A percentile compares a stretch with the other conserved stretches of the same genome.
Conservation (phyloP, 148 eudicot species). For the Amaranthus cruentus region DNA sequence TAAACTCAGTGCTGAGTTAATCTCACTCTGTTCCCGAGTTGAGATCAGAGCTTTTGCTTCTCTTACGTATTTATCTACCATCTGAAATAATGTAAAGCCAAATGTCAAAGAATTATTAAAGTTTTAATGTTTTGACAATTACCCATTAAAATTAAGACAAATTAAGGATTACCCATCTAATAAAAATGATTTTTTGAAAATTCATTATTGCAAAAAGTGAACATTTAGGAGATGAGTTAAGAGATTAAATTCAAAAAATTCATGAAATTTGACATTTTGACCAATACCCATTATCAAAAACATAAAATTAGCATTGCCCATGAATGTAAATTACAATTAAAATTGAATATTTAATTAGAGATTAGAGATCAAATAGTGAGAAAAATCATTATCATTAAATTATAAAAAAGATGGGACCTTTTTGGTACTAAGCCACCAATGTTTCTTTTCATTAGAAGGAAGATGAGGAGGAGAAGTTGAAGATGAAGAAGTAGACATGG, state of each 20-base stretch:
- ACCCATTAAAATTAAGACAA: neutral
- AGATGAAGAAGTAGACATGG: conserved; percentile 42
- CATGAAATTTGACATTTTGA: conserved; percentile 2
- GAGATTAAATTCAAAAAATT: neutral
- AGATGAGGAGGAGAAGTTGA: conserved; percentile 39
- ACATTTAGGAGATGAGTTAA: neutral
- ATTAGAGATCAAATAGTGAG: conserved; percentile 1
- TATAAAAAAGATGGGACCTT: conserved; percentile 46
- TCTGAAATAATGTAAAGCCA: conserved; percentile 32
- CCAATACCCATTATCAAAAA: conserved; percentile 11
- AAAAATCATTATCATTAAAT: neutral
- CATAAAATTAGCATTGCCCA: conserved; percentile 12
- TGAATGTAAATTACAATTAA: neutral
- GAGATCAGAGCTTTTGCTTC: conserved; percentile 63
- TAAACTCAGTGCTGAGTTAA: conserved; percentile 55
- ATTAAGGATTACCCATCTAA: conserved; percentile 6
- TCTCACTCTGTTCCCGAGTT: conserved; percentile 52
- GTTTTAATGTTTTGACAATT: conserved; percentile 9
- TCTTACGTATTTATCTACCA: conserved; percentile 66
- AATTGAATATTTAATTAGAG: neutral
- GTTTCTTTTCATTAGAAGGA: conserved; percentile 53
- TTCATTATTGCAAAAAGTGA: neutral
- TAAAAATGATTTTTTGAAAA: neutral
- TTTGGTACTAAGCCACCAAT: conserved; percentile 93
- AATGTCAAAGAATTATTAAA: neutral